These are phyloP conservation scores for Blumeriella jaapii DNA, from an alignment of 2,329 filamentous ascomycete genomes.

Conservation along the genomic window DNA sequence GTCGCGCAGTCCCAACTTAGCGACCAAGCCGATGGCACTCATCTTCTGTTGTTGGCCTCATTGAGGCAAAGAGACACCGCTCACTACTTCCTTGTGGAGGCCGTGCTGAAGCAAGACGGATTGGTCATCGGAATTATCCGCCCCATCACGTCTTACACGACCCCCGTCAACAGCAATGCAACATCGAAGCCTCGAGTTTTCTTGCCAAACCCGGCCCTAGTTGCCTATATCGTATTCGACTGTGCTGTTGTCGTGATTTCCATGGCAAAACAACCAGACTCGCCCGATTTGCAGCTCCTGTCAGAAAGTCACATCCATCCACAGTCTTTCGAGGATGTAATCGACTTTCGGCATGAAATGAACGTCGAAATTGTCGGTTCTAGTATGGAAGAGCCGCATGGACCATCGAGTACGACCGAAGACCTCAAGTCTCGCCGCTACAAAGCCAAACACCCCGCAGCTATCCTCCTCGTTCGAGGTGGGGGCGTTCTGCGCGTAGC, in stretches of 20 bases:
- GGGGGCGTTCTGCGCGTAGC: conserved; percentile 49
- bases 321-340: conserved; percentile 70
- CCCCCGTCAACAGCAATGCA: conserved; percentile 31
- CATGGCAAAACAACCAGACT: conserved; percentile 53
- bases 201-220: conserved; percentile 65
- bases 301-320: conserved; percentile 51
- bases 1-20: conserved; percentile 39
- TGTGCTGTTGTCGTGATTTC: conserved; percentile 69
- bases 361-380: conserved; percentile 53
- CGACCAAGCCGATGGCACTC: conserved; percentile 40
- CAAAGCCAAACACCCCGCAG: conserved; percentile 49
- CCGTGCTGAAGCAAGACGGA: conserved; percentile 44
- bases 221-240: conserved; percentile 73
- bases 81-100: conserved; percentile 66
- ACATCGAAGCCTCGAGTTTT: conserved; percentile 53
- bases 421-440: conserved; percentile 39
- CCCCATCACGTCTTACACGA: conserved; percentile 53
- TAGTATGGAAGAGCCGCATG: conserved; percentile 48
- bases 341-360: conserved; percentile 62
- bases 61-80: conserved; percentile 40
- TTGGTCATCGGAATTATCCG: conserved; percentile 54
- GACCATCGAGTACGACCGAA: conserved; percentile 30
- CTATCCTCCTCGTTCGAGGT: conserved; percentile 51
- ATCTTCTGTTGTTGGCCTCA: conserved; percentile 50
- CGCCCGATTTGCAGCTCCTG: conserved; percentile 66